phyloP scores from a whole-genome alignment of 805 yeast species.

The Candida pseudofarinosa region DNA sequence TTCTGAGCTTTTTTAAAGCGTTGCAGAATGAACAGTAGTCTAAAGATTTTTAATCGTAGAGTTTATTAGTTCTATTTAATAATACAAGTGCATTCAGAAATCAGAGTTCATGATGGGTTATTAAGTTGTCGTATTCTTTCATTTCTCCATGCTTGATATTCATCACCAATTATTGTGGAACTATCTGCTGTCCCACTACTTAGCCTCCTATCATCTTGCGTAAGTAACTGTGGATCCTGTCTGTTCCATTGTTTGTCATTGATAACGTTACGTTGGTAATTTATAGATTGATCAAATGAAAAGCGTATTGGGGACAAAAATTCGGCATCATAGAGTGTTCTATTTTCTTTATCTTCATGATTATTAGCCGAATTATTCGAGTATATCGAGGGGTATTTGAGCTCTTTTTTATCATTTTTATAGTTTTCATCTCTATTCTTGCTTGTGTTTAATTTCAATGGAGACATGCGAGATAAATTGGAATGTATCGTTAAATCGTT shows the following conservation, averaged over 20 bases:
- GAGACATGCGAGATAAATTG: constrained; percentile 9
- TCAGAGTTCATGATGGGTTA: constrained; percentile 1
- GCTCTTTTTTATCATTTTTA: background rate
- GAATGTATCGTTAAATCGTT: constrained; percentile 5
- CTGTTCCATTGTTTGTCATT: background rate
- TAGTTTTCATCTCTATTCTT: constrained; percentile 2
- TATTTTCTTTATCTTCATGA: background rate
- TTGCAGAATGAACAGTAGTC: no score
- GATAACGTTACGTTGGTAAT: background rate
- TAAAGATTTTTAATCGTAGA: background rate
- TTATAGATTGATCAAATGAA: background rate
- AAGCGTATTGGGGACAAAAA: constrained; percentile 1
- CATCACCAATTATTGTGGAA: constrained; percentile 38
- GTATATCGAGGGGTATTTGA: background rate
- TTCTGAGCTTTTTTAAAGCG: no score
- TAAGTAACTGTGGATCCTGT: background rate
- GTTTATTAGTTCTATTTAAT: background rate
- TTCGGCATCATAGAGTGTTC: background rate
- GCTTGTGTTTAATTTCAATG: constrained; percentile 8
- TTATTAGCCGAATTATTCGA: background rate
- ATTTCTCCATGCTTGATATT: constrained; percentile 37
- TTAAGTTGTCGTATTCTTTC: constrained; percentile 29
- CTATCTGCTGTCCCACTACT: constrained; percentile 28
- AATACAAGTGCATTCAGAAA: constrained; percentile 1
- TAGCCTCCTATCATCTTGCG: constrained; percentile 3